Percentiles rank a stretch among this genome's conserved stretches.
These are phyloP conservation scores for Annulohypoxylon maeteangense DNA, from an alignment of 495 filamentous ascomycete genomes.

Conservation along the genomic window DNA sequence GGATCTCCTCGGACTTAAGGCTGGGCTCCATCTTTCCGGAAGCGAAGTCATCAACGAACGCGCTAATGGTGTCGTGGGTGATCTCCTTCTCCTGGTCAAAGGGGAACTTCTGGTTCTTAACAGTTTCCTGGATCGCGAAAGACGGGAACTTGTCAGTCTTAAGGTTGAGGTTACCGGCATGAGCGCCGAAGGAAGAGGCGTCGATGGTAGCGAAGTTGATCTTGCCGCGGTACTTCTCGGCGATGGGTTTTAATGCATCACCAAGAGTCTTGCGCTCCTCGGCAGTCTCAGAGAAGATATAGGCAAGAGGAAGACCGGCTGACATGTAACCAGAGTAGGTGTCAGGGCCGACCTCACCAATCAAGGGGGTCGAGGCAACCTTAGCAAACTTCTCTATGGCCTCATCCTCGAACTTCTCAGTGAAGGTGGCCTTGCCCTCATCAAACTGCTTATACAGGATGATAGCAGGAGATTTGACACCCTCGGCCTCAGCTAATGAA, in stretches of 20 bases:
- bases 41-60: constrained; percentile 89
- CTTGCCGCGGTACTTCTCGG: constrained; percentile 78
- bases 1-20: constrained; percentile 98
- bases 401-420: constrained; percentile 79
- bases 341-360: constrained; percentile 97
- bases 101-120: constrained; percentile 97
- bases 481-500: constrained; percentile 86
- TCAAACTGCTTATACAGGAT: constrained; percentile 99
- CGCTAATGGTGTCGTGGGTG: constrained; percentile 75
- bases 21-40: constrained; percentile 90
- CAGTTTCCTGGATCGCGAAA: constrained; percentile 96
- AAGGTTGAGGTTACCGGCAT: constrained; percentile 97
- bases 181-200: constrained; percentile 92
- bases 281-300: constrained; percentile 94
- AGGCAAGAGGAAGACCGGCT: constrained; percentile 91
- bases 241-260: constrained; percentile 70
- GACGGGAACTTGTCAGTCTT: constrained; percentile 94
- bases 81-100: constrained; percentile 87
- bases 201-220: constrained; percentile 99
- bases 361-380: constrained; percentile 84
- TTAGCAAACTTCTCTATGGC: constrained; percentile 85
- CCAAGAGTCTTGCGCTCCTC: constrained; percentile 88
- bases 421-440: constrained; percentile 89
- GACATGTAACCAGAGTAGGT: constrained; percentile 98
- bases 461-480: constrained; percentile 83